Base-by-base conservation (phyloP, 2,329 filamentous ascomycete genomes). In the Fusarium floridanum region DNA sequence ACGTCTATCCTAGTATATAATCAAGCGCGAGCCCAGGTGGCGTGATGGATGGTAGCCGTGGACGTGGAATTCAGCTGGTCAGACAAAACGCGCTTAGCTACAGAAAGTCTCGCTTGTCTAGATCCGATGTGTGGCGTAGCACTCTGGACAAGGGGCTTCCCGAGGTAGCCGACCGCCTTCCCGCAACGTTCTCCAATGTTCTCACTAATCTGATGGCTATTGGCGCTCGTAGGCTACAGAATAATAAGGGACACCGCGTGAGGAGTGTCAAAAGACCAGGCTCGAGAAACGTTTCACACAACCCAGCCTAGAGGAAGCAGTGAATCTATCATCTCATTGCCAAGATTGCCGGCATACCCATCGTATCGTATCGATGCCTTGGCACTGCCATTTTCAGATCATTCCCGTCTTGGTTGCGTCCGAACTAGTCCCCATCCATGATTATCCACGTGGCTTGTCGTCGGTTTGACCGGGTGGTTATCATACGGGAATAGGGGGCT, bases 1-100 rank as follows among this genome's bases (percentile, higher is more conserved):
- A 59, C 9, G n/a, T 24, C 53, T 16, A 57, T 36, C 53, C 53
- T 34, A 36, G 32, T 24, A 24, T 36, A 36, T 36, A 57, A 16
- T 29, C 32, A 20, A 22, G 53, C 32, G 53, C 17, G 36, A 63
- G 45, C 34, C 61, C 45, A 63, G 22, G 36, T 63, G 43, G 43
- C 1, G 73, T 85, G 53, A 57, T 36, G 48, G 8, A 32, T 6
- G 48, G 48, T 55, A 34, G 17, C 17, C 17, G 20, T 55, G 48
- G 48, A 55, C 27, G 48, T 55, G 1, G 27, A 32, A 20, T 55
- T 55, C 48, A 55, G 48, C 27, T 55, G 48, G 27, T 20, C 17
- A 20, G 27, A 20, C 27, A 55, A 55, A 20, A 32, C 48, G 17
- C 24, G 48, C 17, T 55, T 55, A 32, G 27, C 27, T 34, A 1